These are phyloP conservation scores for Monosporascus sp. DNA, from an alignment of 2,329 filamentous ascomycete genomes.

Conservation along the genomic window DNA sequence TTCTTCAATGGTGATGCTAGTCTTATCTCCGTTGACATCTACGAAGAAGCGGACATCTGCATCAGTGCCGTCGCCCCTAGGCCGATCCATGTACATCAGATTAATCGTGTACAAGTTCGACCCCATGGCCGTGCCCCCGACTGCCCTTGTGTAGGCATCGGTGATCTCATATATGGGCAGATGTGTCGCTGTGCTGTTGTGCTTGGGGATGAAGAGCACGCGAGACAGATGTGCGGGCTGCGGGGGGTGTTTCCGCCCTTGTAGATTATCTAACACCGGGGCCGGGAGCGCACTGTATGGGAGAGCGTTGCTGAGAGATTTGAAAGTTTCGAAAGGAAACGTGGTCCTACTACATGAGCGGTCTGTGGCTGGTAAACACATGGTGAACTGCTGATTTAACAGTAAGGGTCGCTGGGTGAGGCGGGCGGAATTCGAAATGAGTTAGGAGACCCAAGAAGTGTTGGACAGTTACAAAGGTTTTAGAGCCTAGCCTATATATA, in stretches of 20 bases:
- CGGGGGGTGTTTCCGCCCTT: not conserved
- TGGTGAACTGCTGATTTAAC: too few species aligned
- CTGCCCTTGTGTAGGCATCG: constrained; percentile 1
- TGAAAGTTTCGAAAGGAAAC: too few species aligned
- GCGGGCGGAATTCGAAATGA: too few species aligned
- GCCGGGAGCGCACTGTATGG: too few species aligned
- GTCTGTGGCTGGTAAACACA: too few species aligned
- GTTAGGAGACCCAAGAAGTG: too few species aligned
- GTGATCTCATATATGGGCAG: constrained; percentile 12
- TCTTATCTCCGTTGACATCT: not conserved
- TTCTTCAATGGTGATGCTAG: constrained; percentile 1
- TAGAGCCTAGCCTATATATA: too few species aligned
- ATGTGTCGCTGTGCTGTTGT: constrained; percentile 4
- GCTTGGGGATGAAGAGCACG: constrained; percentile 7
- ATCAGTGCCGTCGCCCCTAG: constrained; percentile 9
- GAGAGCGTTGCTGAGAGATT: too few species aligned
- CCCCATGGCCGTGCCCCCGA: constrained; percentile 4
- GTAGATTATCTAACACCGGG: not conserved
- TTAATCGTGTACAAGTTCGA: constrained; percentile 9
- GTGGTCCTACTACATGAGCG: too few species aligned
- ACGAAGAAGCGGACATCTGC: constrained; percentile 9
- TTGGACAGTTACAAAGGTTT: too few species aligned
- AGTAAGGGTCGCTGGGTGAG: too few species aligned
- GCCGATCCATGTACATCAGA: constrained; percentile 7
- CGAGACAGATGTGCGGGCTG: constrained; percentile 8